Base-by-base conservation (phyloP, 2,329 filamentous ascomycete genomes). In the Cladophialophora yegresii region DNA sequence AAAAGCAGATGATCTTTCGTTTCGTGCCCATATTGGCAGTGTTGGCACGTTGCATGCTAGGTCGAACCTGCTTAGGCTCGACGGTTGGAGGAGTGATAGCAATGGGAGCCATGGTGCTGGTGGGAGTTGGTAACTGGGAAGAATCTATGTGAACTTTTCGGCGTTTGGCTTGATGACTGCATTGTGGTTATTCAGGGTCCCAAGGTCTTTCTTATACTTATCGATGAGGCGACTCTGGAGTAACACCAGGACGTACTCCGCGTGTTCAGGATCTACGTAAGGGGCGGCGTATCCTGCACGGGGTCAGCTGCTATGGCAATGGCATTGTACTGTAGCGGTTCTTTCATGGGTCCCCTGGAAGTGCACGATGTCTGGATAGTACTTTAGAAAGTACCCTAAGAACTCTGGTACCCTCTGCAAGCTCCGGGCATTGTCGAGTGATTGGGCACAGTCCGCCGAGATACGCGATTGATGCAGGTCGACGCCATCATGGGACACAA, bases 1-100 rank as follows among this genome's bases (percentile, higher is more conserved):
- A 80, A 67, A 80, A 80, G 67, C 78, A 78, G 58, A 80, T 76
- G 36, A 80, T 79, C 70, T 80, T 80, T 73, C 78, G 72, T 60
- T 76, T 78, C n/a, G 66, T 71, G 61, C 66, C 67, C 63, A 71
- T 69, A 40, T 69, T 71, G 54, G 70, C 67, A 62, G 71, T 69
- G 40, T 63, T 69, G 49, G 65, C 57, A 20, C 67, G 68, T 23
- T 67, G 58, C 36, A 72, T 16, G 33, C 22, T 22, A 33, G 64
- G 65, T 32, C 68, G 61, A 61, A 56, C 60, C 58, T 58, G 47
- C 60, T 71, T 71, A 16, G 64, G 61, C 62, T 68, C 63, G 56
- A 69, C 55, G 0, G 64, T 56, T 20, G 70, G 69, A 45, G 68
- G 65, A 36, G 66, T 67, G 54, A 70, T 62, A 53, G 70, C 70